Conservation (phyloP, 371 early-diverging fungal genomes). For the Mortierella sp. region DNA sequence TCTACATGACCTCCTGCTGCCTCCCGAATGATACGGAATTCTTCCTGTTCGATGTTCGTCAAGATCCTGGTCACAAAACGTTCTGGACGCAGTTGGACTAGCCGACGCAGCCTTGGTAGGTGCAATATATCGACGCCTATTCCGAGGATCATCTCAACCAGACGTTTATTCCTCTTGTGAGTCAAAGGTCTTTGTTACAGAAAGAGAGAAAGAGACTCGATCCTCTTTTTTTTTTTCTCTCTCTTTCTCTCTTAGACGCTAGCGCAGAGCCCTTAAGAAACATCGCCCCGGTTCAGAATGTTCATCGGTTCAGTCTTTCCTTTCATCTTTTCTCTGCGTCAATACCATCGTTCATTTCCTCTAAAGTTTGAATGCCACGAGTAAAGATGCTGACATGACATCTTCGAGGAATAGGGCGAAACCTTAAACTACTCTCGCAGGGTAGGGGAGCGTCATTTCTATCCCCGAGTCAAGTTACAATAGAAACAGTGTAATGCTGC, state of each 20-base stretch:
- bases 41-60: conserved; percentile 33
- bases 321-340: no score
- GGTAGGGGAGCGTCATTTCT: background rate
- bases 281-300: no score
- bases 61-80: conserved; percentile 38
- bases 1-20: conserved; percentile 5
- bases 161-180: background rate
- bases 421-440: conserved; percentile 5
- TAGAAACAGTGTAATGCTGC: background rate
- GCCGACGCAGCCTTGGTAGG: conserved; percentile 37
- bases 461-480: background rate
- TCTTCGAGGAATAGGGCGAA: conserved; percentile 15
- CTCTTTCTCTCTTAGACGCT: no score
- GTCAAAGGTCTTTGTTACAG: background rate
- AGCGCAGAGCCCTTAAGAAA: no score
- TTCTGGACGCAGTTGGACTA: conserved; percentile 21
- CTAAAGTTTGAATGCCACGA: conserved; percentile 9
- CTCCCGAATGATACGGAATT: conserved; percentile 9
- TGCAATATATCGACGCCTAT: conserved; percentile 70
- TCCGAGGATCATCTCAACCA: conserved; percentile 56
- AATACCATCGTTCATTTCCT: conserved; percentile 1
- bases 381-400: conserved; percentile 10
- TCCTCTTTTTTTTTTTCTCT: no score
- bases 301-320: no score
- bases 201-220: background rate